Evolutionary conservation across 805 yeast species (phyloP), one percentile per base, ranked within the genome.

Genomic region (Brettanomyces nanus): DNA sequence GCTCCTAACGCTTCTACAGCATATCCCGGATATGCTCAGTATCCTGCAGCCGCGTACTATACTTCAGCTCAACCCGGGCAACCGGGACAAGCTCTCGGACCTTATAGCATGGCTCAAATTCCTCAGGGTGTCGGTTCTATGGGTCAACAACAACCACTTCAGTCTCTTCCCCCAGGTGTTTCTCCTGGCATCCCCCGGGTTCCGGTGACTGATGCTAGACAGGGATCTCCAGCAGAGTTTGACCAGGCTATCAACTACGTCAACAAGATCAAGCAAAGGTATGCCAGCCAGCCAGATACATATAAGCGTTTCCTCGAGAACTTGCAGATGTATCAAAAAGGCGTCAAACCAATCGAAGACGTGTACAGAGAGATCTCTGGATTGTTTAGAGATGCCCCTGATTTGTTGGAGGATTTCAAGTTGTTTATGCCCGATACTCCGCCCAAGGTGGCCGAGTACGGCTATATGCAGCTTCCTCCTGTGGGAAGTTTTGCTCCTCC

Each of bases 231-330:
- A 34, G 90, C 87, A 14, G 97, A 92, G 63, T 90, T 92, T 67
- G 89, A 90, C 58, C 97, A 92, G 58, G 98, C 98, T 15, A 92
- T 92, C 45, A 82, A 81, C 49, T 92, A 92, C 53, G 99, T 92
- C 43, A 92, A 92, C 66, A 87, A 89, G 62, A 92, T 92, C 56
- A 94, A 94, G 59, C 89, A 87, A 39, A 74, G 97, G 45, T 92
- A 87, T 59, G 83, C 95, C 17, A 75, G 79, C 52, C 95, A 89
- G 59, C 98, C 98, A 1, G 97, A 90, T 52, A 86, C 89, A 41
- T 92, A 92, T 67, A 92, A 92, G 62, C 87, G 80, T 50, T 92
- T 92, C 50, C 67, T 94, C 61, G 98, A 92, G 58, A 92, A 90
- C 41, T 66, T 92, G 49, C 98, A 92, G 59, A 90, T 97, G 33